Evolutionary conservation across 768 basidiomycete genomes (phyloP), one percentile per base, ranked within the genome.

Genomic region (Tricholomella constricta): DNA sequence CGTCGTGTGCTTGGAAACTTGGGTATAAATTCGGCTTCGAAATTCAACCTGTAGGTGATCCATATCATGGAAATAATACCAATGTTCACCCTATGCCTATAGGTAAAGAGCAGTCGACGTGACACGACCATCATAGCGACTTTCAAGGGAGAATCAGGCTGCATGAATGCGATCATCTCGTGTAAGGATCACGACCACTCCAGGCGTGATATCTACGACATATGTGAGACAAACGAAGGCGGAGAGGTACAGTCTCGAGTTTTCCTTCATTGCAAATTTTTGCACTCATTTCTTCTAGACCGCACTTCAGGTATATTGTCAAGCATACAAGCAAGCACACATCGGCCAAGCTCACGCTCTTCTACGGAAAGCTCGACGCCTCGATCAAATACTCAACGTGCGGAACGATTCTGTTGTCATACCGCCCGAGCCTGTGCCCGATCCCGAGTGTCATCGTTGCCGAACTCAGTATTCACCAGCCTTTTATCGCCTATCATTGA

Each of bases 21-120:
- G 88, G 88, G 0, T 84, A 88, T 72, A 87, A 78, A 59, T 94
- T 98, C 59, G 94, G 92, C 25, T 97, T 99, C 69, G 95, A 98
- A 72, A 82, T 98, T 35, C 88, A 88, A 62, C 80, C 87, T 31
- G 93, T 89, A 59, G 64, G 87, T 71, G 20, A 3, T 14, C 26
- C 4, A 22, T 34, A 15, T 7, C 7, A 10, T 8, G 0, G 17
- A 10, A n/a, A 2, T 25, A 27, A 6, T 17, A 7, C n/a, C 9
- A 8, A 27, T 27, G 12, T 31, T 31, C 8, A 57, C 34, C 26
- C 22, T 19, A n/a, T 47, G 29, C 15, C 2, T 32, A 32, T 62
- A 94, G 92, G 85, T 89, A 10, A 93, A 93, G 71, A 82, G 82
- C 47, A 88, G 83, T 54, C 79, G 88, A 45, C 78, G 88, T 44